These are phyloP conservation scores for Metarhizium sp. DNA, from an alignment of 2,329 filamentous ascomycete genomes.

Conservation along the genomic window DNA sequence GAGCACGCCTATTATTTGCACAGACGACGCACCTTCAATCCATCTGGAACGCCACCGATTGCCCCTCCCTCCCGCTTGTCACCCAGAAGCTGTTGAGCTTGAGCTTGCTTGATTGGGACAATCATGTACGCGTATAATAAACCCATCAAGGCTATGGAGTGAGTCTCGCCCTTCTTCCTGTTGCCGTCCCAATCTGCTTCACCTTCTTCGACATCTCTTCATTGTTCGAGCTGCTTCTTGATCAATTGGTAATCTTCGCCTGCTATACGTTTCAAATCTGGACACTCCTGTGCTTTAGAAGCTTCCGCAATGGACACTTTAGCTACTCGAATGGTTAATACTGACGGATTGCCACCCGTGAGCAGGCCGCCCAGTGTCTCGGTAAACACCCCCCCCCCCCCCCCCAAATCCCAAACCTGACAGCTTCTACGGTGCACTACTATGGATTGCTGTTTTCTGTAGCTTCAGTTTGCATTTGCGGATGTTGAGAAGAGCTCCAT, in stretches of 20 bases:
- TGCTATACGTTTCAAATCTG: too few relatives aligned
- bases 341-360: conserved; percentile 14
- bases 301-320: conserved; percentile 3
- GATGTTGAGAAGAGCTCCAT: too few relatives aligned
- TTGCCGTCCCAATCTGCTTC: conserved; percentile 4
- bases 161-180: conserved; percentile 12
- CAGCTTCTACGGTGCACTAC: too few relatives aligned
- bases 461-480: too few relatives aligned
- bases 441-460: too few relatives aligned
- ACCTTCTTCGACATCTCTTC: background rate
- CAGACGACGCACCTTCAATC: background rate
- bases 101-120: conserved; percentile 5
- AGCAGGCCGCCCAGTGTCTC: conserved; percentile 24
- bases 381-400: conserved; percentile 17
- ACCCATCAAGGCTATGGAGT: conserved; percentile 29
- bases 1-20: too few relatives aligned
- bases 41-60: conserved; percentile 1
- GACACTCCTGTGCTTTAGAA: background rate
- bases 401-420: too few relatives aligned
- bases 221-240: background rate
- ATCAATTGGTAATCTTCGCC: background rate
- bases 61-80: background rate
- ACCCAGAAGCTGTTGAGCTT: background rate
- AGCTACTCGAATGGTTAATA: conserved; percentile 8
- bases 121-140: conserved; percentile 27